Conservation (phyloP, 73 alveolate species). For the Breviolum minutum region DNA sequence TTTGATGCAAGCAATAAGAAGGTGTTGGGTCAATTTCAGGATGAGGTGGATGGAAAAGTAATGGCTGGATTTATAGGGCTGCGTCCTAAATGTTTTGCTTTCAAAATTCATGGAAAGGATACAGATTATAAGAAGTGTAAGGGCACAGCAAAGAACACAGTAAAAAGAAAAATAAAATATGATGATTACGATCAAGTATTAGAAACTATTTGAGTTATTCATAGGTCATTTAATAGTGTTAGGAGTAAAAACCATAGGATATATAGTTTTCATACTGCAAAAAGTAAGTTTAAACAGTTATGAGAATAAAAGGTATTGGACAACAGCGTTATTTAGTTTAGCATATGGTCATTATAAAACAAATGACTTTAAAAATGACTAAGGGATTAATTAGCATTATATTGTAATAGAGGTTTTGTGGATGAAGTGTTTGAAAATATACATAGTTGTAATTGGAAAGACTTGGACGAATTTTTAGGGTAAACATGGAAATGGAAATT, state of each 20-base stretch:
- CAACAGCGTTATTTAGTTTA: not conserved
- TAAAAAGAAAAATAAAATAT: not conserved
- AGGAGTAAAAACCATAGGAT: not conserved
- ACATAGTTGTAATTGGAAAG: no score
- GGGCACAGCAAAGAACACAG: not conserved
- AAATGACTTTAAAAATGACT: not conserved
- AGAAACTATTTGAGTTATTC: not conserved
- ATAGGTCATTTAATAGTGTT: not conserved
- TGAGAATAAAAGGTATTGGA: not conserved
- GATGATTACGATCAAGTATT: not conserved
- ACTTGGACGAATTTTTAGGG: no score
- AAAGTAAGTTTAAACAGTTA: no score
- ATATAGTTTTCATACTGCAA: not conserved
- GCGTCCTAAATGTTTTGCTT: not conserved
- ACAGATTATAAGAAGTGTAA: not conserved
- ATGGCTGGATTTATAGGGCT: not conserved
- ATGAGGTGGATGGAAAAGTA: not conserved
- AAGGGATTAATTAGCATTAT: no score
- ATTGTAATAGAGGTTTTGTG: no score
- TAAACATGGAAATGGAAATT: no score
- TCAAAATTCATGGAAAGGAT: not conserved
- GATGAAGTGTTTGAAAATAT: no score
- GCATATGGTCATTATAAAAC: not conserved
- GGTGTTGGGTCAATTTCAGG: not conserved
- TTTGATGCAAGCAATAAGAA: not conserved